Base-by-base conservation (phyloP, 306 rosid species). In the Sphenostylis stenocarpa region DNA sequence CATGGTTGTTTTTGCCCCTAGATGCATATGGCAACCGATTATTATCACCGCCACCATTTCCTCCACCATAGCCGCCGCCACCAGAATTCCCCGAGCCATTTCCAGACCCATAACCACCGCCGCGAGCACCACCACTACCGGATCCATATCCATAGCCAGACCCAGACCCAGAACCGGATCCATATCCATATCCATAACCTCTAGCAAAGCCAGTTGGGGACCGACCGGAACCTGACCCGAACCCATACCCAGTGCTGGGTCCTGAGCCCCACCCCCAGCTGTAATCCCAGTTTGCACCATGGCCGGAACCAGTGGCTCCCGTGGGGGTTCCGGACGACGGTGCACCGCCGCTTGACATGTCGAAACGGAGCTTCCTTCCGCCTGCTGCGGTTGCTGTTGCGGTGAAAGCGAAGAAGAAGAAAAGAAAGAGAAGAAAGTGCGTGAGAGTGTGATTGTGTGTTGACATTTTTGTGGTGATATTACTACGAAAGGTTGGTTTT, bases 241-340 rank as follows among this genome's bases (percentile, higher is more conserved):
- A 95, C 0, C 99, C 99, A 81, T 81, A 95, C 0, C 99, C 99
- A 0, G 86, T 58, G 3, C 91, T 87, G 0, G 97, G 97, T 28
- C 76, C 73, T 0, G 97, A 81, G 0, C 97, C 88, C 99, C 99
- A 95, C 1, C 94, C 97, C 99, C 99, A 95, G 7, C 61, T 79
- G 44, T 91, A 92, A 60, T 85, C 91, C 92, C 96, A 91, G 16
- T 88, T 88, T 0, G 97, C 83, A 2, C 94, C 96, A 21, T 85
- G 96, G 12, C 85, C 97, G 0, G 97, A 85, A 17, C 98, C 97
- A 1, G 78, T 78, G 0, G 64, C 91, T 4, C 97, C 93, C 0
- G 61, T 83, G 5, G 93, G 92, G 6, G 21, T 68, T 53, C 86
- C 90, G 0, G 86, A 16, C 24, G 73, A 77, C 3, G 83, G 82